Evolutionary conservation across 2,329 filamentous ascomycete genomes (phyloP).

Genomic region (Aspergillus proliferans): DNA sequence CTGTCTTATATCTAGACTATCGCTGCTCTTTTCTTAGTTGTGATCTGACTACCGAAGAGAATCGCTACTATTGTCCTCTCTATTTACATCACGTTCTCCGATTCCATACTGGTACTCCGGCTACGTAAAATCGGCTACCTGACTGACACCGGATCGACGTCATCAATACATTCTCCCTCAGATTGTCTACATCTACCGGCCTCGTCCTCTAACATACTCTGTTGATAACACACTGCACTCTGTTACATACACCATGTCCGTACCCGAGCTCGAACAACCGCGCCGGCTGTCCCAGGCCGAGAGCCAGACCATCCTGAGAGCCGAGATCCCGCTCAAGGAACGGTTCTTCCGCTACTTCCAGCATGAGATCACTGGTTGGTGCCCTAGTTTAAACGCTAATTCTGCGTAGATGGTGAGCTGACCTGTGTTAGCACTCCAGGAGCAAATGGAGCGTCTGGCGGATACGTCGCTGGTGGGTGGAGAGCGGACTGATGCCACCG

Average conservation of each 20-base stretch:
- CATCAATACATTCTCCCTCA: conserved; percentile 21
- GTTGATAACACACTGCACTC: neutral
- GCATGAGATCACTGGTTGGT: conserved; percentile 62
- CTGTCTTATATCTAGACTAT: neutral
- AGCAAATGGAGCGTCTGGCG: conserved; percentile 64
- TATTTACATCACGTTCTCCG: no score
- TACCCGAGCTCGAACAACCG: conserved; percentile 20
- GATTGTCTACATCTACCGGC: conserved; percentile 1
- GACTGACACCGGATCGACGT: conserved; percentile 20
- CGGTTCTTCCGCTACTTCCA: conserved; percentile 82
- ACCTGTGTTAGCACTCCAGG: conserved; percentile 58
- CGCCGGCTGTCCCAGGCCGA: conserved; percentile 27
- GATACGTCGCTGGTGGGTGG: conserved; percentile 59
- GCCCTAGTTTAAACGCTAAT: neutral
- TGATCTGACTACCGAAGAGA: neutral
- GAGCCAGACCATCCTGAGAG: conserved; percentile 27
- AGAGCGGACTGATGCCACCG: conserved; percentile 73
- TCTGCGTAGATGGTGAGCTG: conserved; percentile 6
- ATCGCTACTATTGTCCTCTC: neutral
- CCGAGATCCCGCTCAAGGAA: conserved; percentile 55
- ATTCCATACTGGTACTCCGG: neutral
- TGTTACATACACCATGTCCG: conserved; percentile 21
- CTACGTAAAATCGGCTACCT: neutral
- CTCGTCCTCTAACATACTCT: neutral
- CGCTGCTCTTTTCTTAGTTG: neutral